phyloP scores from a whole-genome alignment of 2,329 filamentous ascomycete genomes.

The Metarhizium humberi region DNA sequence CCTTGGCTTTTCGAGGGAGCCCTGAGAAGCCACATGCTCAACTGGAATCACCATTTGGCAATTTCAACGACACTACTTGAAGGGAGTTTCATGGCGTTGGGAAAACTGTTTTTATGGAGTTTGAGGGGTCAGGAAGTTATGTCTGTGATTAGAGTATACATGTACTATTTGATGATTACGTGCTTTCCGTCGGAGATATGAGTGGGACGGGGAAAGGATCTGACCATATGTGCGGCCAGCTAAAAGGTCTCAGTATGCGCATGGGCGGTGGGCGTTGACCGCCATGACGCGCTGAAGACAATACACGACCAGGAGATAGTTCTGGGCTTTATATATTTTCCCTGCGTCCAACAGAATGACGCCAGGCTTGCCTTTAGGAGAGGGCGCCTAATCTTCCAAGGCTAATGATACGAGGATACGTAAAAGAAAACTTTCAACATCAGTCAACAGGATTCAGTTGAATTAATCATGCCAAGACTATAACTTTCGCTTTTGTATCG shows the following conservation, averaged over 20 bases:
- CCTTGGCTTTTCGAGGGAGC: slow-evolving; percentile 51
- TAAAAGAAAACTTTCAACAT: neutral
- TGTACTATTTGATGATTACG: neutral
- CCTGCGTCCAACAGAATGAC: neutral
- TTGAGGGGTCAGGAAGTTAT: neutral
- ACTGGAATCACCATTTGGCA: slow-evolving; percentile 19
- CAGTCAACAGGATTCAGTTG: neutral
- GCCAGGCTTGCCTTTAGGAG: neutral
- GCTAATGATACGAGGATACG: neutral
- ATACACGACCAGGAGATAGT: neutral
- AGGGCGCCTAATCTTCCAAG: neutral
- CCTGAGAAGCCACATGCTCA: slow-evolving; percentile 44
- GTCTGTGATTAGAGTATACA: neutral
- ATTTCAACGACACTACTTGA: slow-evolving; percentile 21
- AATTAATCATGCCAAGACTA: neutral
- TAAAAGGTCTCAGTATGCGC: neutral
- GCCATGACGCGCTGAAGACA: neutral
- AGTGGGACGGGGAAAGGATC: neutral
- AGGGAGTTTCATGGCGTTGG: slow-evolving; percentile 6
- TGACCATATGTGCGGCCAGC: neutral
- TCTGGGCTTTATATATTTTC: neutral
- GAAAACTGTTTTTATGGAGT: slow-evolving; percentile 7
- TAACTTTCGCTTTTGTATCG: slow-evolving; percentile 47
- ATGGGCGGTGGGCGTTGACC: neutral
- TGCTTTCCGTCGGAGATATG: neutral